Conservation (phyloP, 495 filamentous ascomycete species). For the Talaromyces borbonicus region DNA sequence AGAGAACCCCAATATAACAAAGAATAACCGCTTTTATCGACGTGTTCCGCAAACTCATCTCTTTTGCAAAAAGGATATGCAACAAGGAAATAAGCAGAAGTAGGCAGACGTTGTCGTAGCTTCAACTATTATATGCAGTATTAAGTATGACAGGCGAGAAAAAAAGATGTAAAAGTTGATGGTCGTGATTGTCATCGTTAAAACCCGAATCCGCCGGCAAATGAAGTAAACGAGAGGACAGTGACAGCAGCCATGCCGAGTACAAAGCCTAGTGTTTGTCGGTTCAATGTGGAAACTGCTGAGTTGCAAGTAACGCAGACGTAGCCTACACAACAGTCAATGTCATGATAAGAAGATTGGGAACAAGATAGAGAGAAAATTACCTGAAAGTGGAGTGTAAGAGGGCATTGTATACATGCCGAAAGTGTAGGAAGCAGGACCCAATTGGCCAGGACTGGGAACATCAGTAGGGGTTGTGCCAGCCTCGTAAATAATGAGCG, state of each 20-base stretch:
- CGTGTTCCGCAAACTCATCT: background rate
- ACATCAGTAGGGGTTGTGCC: slow-evolving; percentile 49
- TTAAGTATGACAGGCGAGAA: background rate
- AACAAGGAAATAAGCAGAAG: background rate
- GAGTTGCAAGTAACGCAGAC: slow-evolving; percentile 62
- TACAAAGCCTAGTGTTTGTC: slow-evolving; percentile 59
- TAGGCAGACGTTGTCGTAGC: background rate
- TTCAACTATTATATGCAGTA: slow-evolving; percentile 7
- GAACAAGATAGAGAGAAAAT: slow-evolving; percentile 20
- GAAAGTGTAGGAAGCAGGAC: slow-evolving; percentile 56
- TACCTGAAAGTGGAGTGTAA: slow-evolving; percentile 52
- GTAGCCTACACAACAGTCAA: slow-evolving; percentile 30
- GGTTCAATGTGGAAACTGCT: slow-evolving; percentile 54
- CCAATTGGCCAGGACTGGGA: slow-evolving; percentile 63
- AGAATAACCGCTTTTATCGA: background rate
- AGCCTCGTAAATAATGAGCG: slow-evolving; percentile 73
- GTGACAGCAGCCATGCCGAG: slow-evolving; percentile 68
- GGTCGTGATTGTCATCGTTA: slow-evolving; percentile 21
- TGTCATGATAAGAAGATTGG: background rate
- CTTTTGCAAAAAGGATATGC: background rate
- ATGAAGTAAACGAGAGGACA: slow-evolving; percentile 80
- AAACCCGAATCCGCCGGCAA: slow-evolving; percentile 60
- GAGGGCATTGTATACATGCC: slow-evolving; percentile 69
- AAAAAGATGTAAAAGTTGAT: no score
- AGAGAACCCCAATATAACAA: background rate